Evolutionary conservation across 2,329 filamentous ascomycete genomes (phyloP), one percentile per base, ranked within the genome.

Genomic region (Colletotrichum godetiae): DNA sequence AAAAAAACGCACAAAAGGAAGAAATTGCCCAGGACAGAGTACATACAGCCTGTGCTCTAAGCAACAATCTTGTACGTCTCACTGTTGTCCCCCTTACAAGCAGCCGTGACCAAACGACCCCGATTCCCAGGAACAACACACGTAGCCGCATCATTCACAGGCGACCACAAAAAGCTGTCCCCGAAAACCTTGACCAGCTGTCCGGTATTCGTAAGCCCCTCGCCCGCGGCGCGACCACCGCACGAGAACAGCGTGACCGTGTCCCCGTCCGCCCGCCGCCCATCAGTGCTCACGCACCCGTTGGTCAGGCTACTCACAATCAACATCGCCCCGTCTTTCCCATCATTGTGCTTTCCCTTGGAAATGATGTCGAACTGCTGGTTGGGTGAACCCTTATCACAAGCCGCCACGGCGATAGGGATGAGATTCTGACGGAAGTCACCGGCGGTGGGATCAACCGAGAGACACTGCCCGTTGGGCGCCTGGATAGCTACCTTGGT

Each of bases 361-460:
- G 86, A 88, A 67, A 89, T 82, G 56, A 89, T 76, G 77, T 89
- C 87, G 76, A 87, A 89, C 75, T 84, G 85, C 78, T 88, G 85
- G 63, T 85, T 86, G 4, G 83, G 79, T 5, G 83, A 82, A 37
- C 84, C 86, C 42, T 49, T 49, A 35, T 80, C 79, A 78, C 88
- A 89, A 33, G 79, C 78, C 10, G 84, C 84, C 11, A 88, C 76
- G 27, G 82, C 81, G 10, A 89, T 79, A 2, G 87, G 87, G 63
- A 89, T 88, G 59, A 89, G 80, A 75, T 89, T 89, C 78, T 86
- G 81, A 6, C 87, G 85, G 78, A 88, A 89, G 75, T 89, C 87
- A 46, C 87, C 88, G 0, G 86, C 87, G 1, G 86, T 86, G 0
- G 86, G 85, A 75, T 89, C 85, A 57, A 88, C 78, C 42, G 84